A percentile compares a stretch with the other conserved stretches of the same genome.
phyloP scores from a whole-genome alignment of 2,329 filamentous ascomycete genomes.

The Colletotrichum sojae region DNA sequence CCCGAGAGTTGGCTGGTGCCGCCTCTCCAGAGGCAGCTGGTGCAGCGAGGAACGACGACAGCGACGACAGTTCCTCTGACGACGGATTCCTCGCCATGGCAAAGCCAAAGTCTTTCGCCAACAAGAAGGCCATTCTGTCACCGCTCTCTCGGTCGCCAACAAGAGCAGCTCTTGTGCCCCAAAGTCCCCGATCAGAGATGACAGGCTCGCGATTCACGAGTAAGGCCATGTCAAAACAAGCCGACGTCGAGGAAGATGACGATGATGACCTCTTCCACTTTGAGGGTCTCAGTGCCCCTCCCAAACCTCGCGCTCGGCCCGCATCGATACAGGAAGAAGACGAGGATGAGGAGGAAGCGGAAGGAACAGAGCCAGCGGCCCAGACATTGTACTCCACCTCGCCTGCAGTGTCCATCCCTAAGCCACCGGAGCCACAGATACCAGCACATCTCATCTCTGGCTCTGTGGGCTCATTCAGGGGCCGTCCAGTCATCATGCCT shows the following conservation, averaged over 20 bases:
- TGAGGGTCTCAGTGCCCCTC: conserved; percentile 54
- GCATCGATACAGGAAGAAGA: conserved; percentile 53
- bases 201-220: neutral
- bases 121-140: conserved; percentile 45
- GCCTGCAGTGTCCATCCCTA: conserved; percentile 58
- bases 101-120: conserved; percentile 50
- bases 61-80: conserved; percentile 54
- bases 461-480: conserved; percentile 69
- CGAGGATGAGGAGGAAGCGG: conserved; percentile 47
- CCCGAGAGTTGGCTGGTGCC: neutral
- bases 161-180: conserved; percentile 10
- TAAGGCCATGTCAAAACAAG: neutral
- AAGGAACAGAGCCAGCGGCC: conserved; percentile 37
- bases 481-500: conserved; percentile 66
- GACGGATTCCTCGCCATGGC: conserved; percentile 59
- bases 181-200: conserved; percentile 26
- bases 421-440: conserved; percentile 45
- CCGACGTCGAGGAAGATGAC: conserved; percentile 30
- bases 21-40: neutral
- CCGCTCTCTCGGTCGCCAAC: conserved; percentile 36
- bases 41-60: conserved; percentile 27
- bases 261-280: conserved; percentile 63
- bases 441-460: conserved; percentile 47
- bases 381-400: conserved; percentile 58
- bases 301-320: conserved; percentile 45